These are phyloP conservation scores for Mayamaea pseudoterrestris DNA, from an alignment of 108 stramenopile species.

Conservation along the genomic window DNA sequence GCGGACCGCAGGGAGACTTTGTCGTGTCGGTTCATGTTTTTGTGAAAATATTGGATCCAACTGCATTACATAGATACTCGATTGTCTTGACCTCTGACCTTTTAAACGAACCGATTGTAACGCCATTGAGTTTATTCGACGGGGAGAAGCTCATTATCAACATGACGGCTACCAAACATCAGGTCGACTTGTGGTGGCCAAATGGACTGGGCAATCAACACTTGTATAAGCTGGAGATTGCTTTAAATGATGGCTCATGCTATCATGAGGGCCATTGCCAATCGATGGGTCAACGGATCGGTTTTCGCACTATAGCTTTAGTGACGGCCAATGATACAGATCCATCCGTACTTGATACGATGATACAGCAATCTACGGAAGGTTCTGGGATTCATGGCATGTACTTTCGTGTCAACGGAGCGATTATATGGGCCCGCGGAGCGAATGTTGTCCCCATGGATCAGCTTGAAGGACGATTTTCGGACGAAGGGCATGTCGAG, in stretches of 20 bases:
- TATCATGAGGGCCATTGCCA: not conserved
- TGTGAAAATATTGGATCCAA: too few relatives aligned
- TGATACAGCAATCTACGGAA: slow-evolving; percentile 5
- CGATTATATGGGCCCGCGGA: slow-evolving; percentile 21
- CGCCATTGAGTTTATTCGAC: too few relatives aligned
- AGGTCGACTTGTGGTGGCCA: slow-evolving; percentile 36
- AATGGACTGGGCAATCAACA: slow-evolving; percentile 26
- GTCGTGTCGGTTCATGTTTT: too few relatives aligned
- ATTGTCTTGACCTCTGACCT: too few relatives aligned
- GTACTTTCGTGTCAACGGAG: slow-evolving; percentile 56
- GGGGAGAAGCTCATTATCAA: too few relatives aligned
- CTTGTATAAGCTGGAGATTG: slow-evolving; percentile 16
- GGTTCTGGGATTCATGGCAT: slow-evolving; percentile 32
- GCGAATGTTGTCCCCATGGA: slow-evolving; percentile 61
- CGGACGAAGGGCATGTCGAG: slow-evolving; percentile 14
- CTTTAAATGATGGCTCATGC: not conserved
- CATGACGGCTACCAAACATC: too few relatives aligned
- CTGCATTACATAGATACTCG: too few relatives aligned
- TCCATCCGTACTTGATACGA: not conserved
- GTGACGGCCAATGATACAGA: slow-evolving; percentile 32
- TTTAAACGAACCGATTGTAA: too few relatives aligned
- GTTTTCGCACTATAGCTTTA: slow-evolving; percentile 23
- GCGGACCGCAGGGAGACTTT: not conserved
- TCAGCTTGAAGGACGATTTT: slow-evolving; percentile 32
- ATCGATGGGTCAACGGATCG: slow-evolving; percentile 1